These are phyloP conservation scores for Pseudopithomyces maydicus DNA, from an alignment of 2,329 filamentous ascomycete genomes.

Conservation along the genomic window DNA sequence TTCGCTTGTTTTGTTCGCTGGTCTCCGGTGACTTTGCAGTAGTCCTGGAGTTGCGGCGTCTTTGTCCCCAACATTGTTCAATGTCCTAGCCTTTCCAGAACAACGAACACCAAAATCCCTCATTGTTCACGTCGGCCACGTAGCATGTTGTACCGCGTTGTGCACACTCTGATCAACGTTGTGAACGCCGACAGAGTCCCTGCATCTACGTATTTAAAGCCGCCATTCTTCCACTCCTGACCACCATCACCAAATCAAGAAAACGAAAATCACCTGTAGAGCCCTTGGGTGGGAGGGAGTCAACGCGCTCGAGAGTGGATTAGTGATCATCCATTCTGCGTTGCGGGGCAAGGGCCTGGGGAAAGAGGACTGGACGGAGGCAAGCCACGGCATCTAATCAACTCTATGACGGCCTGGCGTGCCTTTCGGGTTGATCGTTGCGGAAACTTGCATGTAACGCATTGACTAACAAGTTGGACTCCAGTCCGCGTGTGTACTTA, in stretches of 20 bases:
- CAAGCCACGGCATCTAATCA: not conserved
- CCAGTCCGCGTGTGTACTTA: not conserved
- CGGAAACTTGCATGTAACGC: not conserved
- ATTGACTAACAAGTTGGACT: not conserved
- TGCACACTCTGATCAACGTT: not conserved
- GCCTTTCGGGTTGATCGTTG: not conserved
- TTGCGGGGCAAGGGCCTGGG: not conserved
- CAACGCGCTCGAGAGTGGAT: not conserved
- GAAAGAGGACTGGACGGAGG: not conserved
- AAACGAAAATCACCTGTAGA: not conserved
- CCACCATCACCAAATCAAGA: not conserved
- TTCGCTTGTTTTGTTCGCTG: not conserved
- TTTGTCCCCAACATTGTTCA: not conserved
- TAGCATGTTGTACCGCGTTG: too few species aligned
- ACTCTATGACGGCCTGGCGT: not conserved
- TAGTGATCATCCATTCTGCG: slow-evolving; percentile 1
- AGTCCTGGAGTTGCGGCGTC: too few species aligned
- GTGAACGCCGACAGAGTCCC: not conserved
- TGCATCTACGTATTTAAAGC: not conserved
- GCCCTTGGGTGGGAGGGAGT: not conserved
- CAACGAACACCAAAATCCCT: too few species aligned
- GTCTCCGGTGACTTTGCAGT: too few species aligned
- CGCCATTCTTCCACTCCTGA: too few species aligned
- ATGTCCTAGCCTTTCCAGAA: not conserved
- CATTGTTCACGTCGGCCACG: too few species aligned